Evolutionary conservation across 1,284 basidiomycete genomes (phyloP), one percentile per base, ranked within the genome.

Genomic region (Ceratobasidium sp.): DNA sequence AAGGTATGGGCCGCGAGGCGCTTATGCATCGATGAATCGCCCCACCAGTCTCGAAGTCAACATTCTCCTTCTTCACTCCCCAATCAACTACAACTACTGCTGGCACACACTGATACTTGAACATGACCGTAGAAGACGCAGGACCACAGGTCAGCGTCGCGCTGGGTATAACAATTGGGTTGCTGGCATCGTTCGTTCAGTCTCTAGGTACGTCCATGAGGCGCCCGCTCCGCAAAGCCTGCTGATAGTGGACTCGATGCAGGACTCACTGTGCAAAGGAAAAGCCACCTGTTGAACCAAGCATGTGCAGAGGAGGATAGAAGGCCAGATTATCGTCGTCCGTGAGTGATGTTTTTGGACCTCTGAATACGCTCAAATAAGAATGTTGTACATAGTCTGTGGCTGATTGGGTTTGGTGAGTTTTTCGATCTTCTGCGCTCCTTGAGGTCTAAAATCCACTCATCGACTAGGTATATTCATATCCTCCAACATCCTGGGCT

Each of bases 231-330:
- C 29, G 6, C 13, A 6, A 53, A 48, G 49, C 7, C 7, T 31
- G 4, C 8, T n/a, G 14, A 76, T 65, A 43, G 74, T 54, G 41
- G 43, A 41, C 9, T 56, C 48, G 46, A 31, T 34, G 54, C 78
- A 85, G 87, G 96, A 19, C 87, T 98, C 48, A 98, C 96, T 34
- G 91, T 98, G 76, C 96, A 98, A 81, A 90, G 96, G 77, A 96
- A 97, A 85, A 96, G 94, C 79, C 96, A 98, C 86, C 88, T 98
- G 48, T 84, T 92, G 76, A 95, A 98, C 80, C 92, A 95, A 78
- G 83, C 84, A 2, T 84, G 92, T 11, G 91, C 94, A 2, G 85
- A 89, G 61, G 81, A 86, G 41, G 82, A 88, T 69, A 89, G 90
- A 79, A 87, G 85, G 75, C 86, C 88, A 34, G 93, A 95, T 78